Evolutionary conservation across 371 early-diverging fungal genomes (phyloP), one percentile per base, ranked within the genome.

Genomic region (Synchytrium microbalum): DNA sequence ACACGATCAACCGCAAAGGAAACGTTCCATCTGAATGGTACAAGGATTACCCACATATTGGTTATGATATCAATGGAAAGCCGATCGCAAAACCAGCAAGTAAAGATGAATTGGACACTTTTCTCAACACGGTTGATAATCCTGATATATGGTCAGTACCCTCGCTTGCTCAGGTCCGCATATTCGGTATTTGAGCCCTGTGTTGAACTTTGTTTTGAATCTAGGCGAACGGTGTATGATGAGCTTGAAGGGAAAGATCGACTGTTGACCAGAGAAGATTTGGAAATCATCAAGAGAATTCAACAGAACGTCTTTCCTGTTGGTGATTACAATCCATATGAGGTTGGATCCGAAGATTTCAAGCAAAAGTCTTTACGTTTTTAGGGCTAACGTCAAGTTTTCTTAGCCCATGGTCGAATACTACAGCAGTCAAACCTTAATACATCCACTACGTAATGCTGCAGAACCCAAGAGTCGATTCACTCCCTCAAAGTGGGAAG

Each of bases 21-120:
- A 93, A 95, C 65, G 82, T 98, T 23, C 95, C 96, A 19, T 82
- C 92, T 74, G 92, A 93, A 70, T 95, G 95, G 95, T 98, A 98
- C 74, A 88, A 91, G 52, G 96, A 96, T 58, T 86, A 88, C 59
- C 91, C 89, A 53, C 98, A 98, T 67, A 95, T 95, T 66, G 98
- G 98, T 53, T 98, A 98, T 77, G 89, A 92, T 69, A 74, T 93
- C 57, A 82, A 92, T 60, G 98, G 98, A 55, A 91, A 95, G 72
- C 88, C 84, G 72, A 85, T 98, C 33, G 69, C 88, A 77, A 85
- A 80, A 69, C 93, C 95, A n/a, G 81, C 75, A 61, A 89, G 90
- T 24, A 65, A 57, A 59, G 96, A 95, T 69, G 92, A 92, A 70
- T 81, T 96, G 33, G 96, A 96, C 69, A 86, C 87, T 67, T 94